These are phyloP conservation scores for Emericellopsis terricola DNA, from an alignment of 495 filamentous ascomycete genomes.

Conservation along the genomic window DNA sequence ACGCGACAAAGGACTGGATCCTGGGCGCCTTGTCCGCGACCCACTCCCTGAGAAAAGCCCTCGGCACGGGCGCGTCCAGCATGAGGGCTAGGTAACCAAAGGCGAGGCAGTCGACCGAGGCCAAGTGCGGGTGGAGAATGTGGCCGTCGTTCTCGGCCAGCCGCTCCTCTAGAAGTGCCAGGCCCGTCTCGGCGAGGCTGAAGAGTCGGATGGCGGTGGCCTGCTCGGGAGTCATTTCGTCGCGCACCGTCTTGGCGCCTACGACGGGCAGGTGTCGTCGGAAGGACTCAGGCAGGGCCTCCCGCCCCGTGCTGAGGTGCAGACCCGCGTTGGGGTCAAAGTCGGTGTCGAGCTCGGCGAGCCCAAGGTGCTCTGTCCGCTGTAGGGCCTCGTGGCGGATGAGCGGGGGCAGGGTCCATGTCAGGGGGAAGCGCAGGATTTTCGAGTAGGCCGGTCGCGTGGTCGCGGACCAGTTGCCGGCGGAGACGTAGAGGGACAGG, in stretches of 20 bases:
- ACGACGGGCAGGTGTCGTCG: slow-evolving; percentile 5
- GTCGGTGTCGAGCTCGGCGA: slow-evolving; percentile 20
- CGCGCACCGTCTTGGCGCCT: slow-evolving; percentile 10
- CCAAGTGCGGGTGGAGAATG: slow-evolving; percentile 27
- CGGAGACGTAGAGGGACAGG: slow-evolving; percentile 75
- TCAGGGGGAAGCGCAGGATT: slow-evolving; percentile 65
- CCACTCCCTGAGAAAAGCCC: slow-evolving; percentile 48
- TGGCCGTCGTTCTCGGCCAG: slow-evolving; percentile 20
- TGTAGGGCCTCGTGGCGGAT: slow-evolving; percentile 46
- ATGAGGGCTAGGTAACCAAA: slow-evolving; percentile 63
- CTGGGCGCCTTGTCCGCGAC: slow-evolving; percentile 36
- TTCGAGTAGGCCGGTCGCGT: slow-evolving; percentile 61
- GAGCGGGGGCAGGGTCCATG: slow-evolving; percentile 58
- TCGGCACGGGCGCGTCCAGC: slow-evolving; percentile 48
- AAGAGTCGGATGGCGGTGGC: slow-evolving; percentile 48
- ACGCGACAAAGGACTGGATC: slow-evolving; percentile 35
- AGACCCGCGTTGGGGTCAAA: slow-evolving; percentile 7
- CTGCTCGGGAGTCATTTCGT: slow-evolving; percentile 25
- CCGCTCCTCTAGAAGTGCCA: slow-evolving; percentile 47
- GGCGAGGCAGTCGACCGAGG: slow-evolving; percentile 53
- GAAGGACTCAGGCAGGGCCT: slow-evolving; percentile 2
- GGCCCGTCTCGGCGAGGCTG: slow-evolving; percentile 45
- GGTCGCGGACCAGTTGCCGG: slow-evolving; percentile 54
- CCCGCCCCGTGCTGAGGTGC: background rate
- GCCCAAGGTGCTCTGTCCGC: slow-evolving; percentile 55